A percentile compares a stretch with the other conserved stretches of the same genome.
These are phyloP conservation scores for Penicillium sp. DNA, from an alignment of 2,329 filamentous ascomycete species.

Conservation along the genomic window DNA sequence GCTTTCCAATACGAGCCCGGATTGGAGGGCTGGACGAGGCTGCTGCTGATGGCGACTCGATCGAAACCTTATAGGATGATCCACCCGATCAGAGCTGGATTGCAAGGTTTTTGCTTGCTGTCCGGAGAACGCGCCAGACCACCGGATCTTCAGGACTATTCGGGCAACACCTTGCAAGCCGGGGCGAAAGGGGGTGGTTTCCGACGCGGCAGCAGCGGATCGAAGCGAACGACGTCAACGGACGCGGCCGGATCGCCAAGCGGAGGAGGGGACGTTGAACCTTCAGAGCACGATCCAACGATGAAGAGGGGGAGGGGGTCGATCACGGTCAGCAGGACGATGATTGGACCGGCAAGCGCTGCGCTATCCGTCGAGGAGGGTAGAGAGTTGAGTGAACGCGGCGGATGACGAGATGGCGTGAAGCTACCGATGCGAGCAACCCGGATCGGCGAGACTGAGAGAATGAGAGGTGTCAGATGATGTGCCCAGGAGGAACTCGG, in stretches of 20 bases:
- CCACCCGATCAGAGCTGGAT: slow-evolving; percentile 3
- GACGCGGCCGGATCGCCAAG: slow-evolving; percentile 14
- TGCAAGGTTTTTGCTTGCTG: slow-evolving; percentile 5
- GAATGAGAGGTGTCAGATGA: slow-evolving; percentile 23
- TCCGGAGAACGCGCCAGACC: background rate
- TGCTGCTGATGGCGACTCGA: slow-evolving; percentile 6
- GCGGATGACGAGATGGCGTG: slow-evolving; percentile 26
- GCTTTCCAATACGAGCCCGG: background rate
- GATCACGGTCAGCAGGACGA: slow-evolving; percentile 6
- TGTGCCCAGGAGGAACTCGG: slow-evolving; percentile 4
- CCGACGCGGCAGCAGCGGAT: slow-evolving; percentile 13
- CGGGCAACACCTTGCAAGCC: background rate
- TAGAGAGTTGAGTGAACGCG: slow-evolving; percentile 3
- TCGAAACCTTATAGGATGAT: slow-evolving; percentile 12
- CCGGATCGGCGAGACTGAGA: slow-evolving; percentile 19
- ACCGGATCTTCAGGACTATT: slow-evolving; percentile 8
- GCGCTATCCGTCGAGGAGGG: slow-evolving; percentile 14
- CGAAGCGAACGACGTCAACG: slow-evolving; percentile 14
- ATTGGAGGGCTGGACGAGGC: background rate
- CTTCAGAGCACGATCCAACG: slow-evolving; percentile 12
- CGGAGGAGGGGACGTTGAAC: slow-evolving; percentile 18
- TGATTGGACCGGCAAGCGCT: slow-evolving; percentile 28
- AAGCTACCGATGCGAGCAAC: slow-evolving; percentile 26
- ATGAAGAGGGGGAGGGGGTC: slow-evolving; percentile 5
- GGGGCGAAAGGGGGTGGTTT: slow-evolving; percentile 1